Percentiles rank a stretch among this genome's conserved stretches.
phyloP scores from a whole-genome alignment of 2,329 filamentous ascomycete genomes.

The Fusarium humuli region DNA sequence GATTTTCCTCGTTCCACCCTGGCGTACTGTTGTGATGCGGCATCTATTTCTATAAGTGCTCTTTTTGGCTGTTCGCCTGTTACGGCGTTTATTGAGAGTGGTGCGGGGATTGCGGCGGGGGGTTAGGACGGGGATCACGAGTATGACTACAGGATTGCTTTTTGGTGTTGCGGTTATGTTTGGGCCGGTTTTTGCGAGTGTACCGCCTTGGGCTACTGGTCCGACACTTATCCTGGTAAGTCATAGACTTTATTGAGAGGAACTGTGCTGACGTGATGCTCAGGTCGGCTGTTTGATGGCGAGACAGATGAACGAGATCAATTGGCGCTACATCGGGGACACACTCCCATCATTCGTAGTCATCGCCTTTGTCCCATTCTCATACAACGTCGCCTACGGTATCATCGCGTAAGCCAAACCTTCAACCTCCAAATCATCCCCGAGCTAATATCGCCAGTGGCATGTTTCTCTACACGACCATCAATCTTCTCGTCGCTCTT shows the following conservation, averaged over 20 bases:
- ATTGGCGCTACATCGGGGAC: conserved; percentile 84
- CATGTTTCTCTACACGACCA: conserved; percentile 30
- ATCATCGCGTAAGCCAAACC: conserved; percentile 66
- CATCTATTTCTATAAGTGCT: conserved; percentile 73
- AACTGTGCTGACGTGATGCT: too few relatives aligned
- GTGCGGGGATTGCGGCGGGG: conserved; percentile 77
- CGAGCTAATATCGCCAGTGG: conserved; percentile 3
- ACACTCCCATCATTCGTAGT: conserved; percentile 83
- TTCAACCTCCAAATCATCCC: neutral
- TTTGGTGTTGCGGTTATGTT: conserved; percentile 78
- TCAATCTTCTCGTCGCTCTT: conserved; percentile 26
- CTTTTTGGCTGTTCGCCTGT: conserved; percentile 75
- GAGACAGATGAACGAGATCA: conserved; percentile 78
- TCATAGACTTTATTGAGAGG: neutral
- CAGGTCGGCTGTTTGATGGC: conserved; percentile 82
- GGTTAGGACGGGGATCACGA: conserved; percentile 74
- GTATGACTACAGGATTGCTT: conserved; percentile 72
- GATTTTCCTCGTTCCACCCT: conserved; percentile 85
- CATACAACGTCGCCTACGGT: conserved; percentile 84
- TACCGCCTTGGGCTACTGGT: conserved; percentile 80
- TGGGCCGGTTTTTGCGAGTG: conserved; percentile 76
- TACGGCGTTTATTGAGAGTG: conserved; percentile 77
- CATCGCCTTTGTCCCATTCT: conserved; percentile 84
- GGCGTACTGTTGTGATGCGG: conserved; percentile 75
- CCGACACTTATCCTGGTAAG: conserved; percentile 75